phyloP scores from a whole-genome alignment of 106 monocot species.

The Dendrobium nobile region DNA sequence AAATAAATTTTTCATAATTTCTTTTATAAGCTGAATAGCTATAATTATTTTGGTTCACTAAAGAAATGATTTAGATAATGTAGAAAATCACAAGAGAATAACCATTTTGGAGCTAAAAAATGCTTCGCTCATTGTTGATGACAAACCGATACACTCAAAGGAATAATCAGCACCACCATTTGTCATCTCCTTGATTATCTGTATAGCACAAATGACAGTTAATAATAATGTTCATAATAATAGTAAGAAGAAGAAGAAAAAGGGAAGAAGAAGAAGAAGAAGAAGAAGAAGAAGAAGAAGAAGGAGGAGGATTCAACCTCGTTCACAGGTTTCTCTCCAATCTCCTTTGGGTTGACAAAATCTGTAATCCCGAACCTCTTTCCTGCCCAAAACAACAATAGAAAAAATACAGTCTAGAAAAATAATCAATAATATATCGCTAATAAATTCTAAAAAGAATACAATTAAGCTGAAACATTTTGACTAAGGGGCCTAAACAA shows the following conservation, averaged over 20 bases:
- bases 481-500: no score
- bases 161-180: conserved; percentile 23
- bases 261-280: no score
- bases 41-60: not conserved
- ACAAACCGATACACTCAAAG: conserved; percentile 24
- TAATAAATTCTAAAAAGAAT: no score
- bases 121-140: conserved; percentile 10
- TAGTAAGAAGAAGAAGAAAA: not conserved
- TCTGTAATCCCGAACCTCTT: conserved; percentile 88
- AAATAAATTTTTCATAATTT: no score
- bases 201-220: not conserved
- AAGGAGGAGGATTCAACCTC: conserved; percentile 25
- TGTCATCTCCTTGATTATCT: conserved; percentile 25
- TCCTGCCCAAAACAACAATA: conserved; percentile 30
- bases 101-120: not conserved
- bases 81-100: not conserved
- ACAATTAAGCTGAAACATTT: no score
- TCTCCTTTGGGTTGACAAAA: conserved; percentile 76
- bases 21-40: not conserved
- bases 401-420: no score
- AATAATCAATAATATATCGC: no score
- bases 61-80: not conserved
- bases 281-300: no score
- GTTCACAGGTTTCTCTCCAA: conserved; percentile 44
- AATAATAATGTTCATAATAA: not conserved